Evolutionary conservation across 2,329 filamentous ascomycete species (phyloP).

Genomic region (Exserohilum turcica): DNA sequence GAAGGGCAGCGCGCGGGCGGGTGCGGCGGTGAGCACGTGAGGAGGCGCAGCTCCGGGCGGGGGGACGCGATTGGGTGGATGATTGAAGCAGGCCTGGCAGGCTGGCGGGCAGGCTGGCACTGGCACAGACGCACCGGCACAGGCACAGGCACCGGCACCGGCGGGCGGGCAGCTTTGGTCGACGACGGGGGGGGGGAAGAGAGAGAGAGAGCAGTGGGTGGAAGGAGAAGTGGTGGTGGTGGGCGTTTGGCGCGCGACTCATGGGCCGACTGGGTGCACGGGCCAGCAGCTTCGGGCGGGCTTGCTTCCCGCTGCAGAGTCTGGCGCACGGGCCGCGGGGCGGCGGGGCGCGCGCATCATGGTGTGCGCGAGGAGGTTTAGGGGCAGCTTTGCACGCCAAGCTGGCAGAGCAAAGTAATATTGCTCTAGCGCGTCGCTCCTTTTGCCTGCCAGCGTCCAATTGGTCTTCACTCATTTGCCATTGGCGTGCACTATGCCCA

Average conservation of each 20-base stretch:
- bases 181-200: too few species aligned
- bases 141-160: too few species aligned
- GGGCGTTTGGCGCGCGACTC: neutral
- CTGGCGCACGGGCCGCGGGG: slow-evolving; percentile 18
- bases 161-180: too few species aligned
- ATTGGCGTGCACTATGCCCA: slow-evolving; percentile 15
- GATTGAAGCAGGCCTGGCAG: too few species aligned
- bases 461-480: slow-evolving; percentile 21
- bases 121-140: too few species aligned
- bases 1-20: slow-evolving; percentile 29
- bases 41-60: too few species aligned
- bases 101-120: too few species aligned
- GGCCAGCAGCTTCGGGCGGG: slow-evolving; percentile 15
- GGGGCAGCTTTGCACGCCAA: slow-evolving; percentile 32
- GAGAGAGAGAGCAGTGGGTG: too few species aligned
- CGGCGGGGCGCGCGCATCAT: slow-evolving; percentile 28
- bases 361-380: slow-evolving; percentile 23
- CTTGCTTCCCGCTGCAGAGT: slow-evolving; percentile 19
- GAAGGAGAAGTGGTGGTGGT: neutral
- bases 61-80: too few species aligned
- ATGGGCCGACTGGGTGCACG: slow-evolving; percentile 21
- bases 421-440: slow-evolving; percentile 33
- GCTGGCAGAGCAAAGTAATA: slow-evolving; percentile 22
- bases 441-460: slow-evolving; percentile 26
- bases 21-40: neutral